Base-by-base conservation (phyloP, 2,329 filamentous ascomycete genomes). In the Macrophomina pseudophaseolina region DNA sequence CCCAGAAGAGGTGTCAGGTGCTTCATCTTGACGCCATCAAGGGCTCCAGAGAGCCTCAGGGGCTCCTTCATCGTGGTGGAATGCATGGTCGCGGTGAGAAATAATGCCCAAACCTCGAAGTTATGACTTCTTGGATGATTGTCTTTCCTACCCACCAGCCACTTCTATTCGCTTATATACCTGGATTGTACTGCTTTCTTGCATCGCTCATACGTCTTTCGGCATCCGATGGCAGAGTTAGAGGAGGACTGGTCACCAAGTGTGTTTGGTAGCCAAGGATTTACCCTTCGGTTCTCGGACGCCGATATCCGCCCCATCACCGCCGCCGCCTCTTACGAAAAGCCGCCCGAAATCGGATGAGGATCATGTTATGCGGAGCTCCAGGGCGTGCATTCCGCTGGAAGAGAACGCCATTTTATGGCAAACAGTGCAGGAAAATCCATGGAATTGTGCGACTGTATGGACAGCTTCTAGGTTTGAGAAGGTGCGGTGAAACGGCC, bases 1-100 rank as follows among this genome's bases (percentile, higher is more conserved):
- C 88, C 88, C 66, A 90, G 89, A 46, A 84, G 77, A 0, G 88
- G 87, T 1, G 88, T 90, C 4, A 85, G 77, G 35, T 90, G 87
- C 66, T 87, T 86, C 23, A 23, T 23, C 23, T 23, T 23, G 23
- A 23, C 23, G 23, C 23, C 23, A 23, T 23, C 23, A 23, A 23
- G 23, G 23, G 23, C 23, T 23, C 23, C 23, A 23, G 23, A 23
- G 23, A 23, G 23, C 23, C 23, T 23, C 7, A 87, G 74, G 0
- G 85, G 84, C 68, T 79, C 58, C 14, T 56, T 66, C 42, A 69
- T 68, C 5, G 56, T 46, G 8, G 28, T 33, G 5, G 44, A 35
- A 30, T 54, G 52, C 52, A 54, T 54, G 32, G 8, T 54, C 14
- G 23, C 32, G n/a, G 23, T 23, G 23, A 23, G 23, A 23, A 23